Conservation (phyloP, 2,329 filamentous ascomycete species). For the Myriangium duriaei region DNA sequence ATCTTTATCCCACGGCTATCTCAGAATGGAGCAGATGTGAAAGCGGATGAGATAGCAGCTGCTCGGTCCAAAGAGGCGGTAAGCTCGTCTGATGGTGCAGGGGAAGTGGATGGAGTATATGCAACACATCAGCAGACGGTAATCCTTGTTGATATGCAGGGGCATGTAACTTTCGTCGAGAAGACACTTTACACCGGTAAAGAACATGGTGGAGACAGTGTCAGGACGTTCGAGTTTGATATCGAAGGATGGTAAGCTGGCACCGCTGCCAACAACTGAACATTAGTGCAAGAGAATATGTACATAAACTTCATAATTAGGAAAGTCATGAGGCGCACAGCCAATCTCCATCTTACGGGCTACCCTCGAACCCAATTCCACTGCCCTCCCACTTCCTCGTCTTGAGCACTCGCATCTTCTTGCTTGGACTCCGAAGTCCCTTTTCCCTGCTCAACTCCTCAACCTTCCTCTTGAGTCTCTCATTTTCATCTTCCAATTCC, state of each 20-base stretch:
- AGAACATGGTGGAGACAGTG: constrained; percentile 37
- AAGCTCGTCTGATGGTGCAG: constrained; percentile 13
- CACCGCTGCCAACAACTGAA: too few species aligned
- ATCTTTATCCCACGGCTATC: constrained; percentile 49
- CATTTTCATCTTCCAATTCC: constrained; percentile 35
- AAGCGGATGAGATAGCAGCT: constrained; percentile 30
- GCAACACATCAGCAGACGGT: constrained; percentile 54
- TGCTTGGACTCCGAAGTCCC: constrained; percentile 30
- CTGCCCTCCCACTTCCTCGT: constrained; percentile 34
- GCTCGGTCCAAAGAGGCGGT: constrained; percentile 15
- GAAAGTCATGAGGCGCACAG: neutral
- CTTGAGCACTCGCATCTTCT: constrained; percentile 39
- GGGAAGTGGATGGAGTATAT: constrained; percentile 39
- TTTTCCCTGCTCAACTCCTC: constrained; percentile 30
- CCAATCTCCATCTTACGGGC: constrained; percentile 10
- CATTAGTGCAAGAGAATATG: constrained; percentile 8
- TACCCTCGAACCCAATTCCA: constrained; percentile 20
- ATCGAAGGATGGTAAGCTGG: constrained; percentile 30
- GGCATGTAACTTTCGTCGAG: constrained; percentile 49
- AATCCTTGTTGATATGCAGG: constrained; percentile 43
- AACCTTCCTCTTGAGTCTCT: constrained; percentile 27
- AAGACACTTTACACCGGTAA: constrained; percentile 46
- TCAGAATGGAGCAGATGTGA: constrained; percentile 27
- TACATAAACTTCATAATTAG: constrained; percentile 8
- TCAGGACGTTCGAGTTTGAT: constrained; percentile 31